Evolutionary conservation across 805 yeast species (phyloP), one percentile per base, ranked within the genome.

Genomic region (Candida insectorum): DNA sequence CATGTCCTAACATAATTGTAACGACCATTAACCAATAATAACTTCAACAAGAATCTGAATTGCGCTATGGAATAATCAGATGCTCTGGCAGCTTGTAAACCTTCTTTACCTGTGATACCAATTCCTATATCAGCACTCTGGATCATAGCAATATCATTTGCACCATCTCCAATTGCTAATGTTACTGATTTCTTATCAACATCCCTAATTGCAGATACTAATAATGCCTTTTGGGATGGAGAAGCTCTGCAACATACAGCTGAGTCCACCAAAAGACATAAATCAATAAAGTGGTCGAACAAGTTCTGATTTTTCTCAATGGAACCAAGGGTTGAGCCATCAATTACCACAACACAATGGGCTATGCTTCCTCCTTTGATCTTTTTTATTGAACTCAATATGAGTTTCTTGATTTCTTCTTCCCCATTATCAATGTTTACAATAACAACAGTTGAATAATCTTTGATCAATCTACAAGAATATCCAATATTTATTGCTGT

Each of bases 141-240:
- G 41, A 93, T 93, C 99, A 93, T 93, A 1, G 99, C 97, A 54
- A 93, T 89, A 59, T 93, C 99, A 54, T 93, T 93, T 2, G 99
- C 99, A 44, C 99, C 99, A 62, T 93, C 99, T 6, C 99, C 99
- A 53, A 93, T 85, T 0, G 98, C 98, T 41, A 93, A 69, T 0
- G 97, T 87, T 11, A 20, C 23, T 25, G 85, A 72, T 2, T 62
- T 61, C 31, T 71, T 79, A 48, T 82, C 73, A 37, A 81, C 62
- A n/a, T 71, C 64, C 32, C 97, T 71, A n/a, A 94, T 87, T 21
- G 79, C 71, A 17, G 77, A 59, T 2, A 93, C 97, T 85, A 93
- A 80, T 18, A 74, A 66, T 1, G 97, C 96, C 62, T 93, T 93
- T 57, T 93, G 99, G 0, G 96, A 81, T 0, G 99, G 99, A 6